Evolutionary conservation across 306 rosid species (phyloP).

Genomic region (Cicer chorassanicum): DNA sequence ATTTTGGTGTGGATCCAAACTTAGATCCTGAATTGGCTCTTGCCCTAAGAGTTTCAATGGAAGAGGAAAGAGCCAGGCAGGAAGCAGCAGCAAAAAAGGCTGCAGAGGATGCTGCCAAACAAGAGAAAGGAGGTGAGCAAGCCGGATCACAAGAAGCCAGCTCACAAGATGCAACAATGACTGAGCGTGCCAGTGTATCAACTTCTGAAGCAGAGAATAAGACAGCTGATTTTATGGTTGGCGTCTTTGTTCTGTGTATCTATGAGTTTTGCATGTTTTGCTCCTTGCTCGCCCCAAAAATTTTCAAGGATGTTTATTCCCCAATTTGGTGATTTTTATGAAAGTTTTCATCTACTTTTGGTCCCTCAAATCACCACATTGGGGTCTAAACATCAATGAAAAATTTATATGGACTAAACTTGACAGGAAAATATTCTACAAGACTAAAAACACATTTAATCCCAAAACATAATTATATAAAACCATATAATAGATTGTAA

Average conservation of each 20-base stretch:
- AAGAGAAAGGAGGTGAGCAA: slow-evolving; percentile 79
- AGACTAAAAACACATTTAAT: neutral
- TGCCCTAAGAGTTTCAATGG: slow-evolving; percentile 99
- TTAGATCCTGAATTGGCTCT: slow-evolving; percentile 98
- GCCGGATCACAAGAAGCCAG: slow-evolving; percentile 49
- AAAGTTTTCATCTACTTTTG: neutral
- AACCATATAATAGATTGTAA: slow-evolving; percentile 11
- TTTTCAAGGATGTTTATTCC: neutral
- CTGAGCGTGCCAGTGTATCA: slow-evolving; percentile 66
- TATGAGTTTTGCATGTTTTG: slow-evolving; percentile 11
- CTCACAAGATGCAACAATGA: slow-evolving; percentile 90
- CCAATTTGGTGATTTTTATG: neutral
- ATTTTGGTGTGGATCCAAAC: slow-evolving; percentile 99
- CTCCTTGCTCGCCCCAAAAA: neutral
- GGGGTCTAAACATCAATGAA: neutral
- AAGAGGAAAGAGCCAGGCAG: slow-evolving; percentile 98
- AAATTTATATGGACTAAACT: neutral
- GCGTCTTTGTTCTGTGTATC: slow-evolving; percentile 36
- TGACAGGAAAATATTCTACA: neutral
- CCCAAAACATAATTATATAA: slow-evolving; percentile 1
- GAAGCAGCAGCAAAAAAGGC: slow-evolving; percentile 99
- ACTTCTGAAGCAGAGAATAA: slow-evolving; percentile 75
- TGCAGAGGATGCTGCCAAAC: slow-evolving; percentile 79
- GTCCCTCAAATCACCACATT: neutral
- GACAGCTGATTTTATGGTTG: slow-evolving; percentile 68